phyloP scores from a whole-genome alignment of 2,329 filamentous ascomycete species.

The Aspergillus pseudonomiae region DNA sequence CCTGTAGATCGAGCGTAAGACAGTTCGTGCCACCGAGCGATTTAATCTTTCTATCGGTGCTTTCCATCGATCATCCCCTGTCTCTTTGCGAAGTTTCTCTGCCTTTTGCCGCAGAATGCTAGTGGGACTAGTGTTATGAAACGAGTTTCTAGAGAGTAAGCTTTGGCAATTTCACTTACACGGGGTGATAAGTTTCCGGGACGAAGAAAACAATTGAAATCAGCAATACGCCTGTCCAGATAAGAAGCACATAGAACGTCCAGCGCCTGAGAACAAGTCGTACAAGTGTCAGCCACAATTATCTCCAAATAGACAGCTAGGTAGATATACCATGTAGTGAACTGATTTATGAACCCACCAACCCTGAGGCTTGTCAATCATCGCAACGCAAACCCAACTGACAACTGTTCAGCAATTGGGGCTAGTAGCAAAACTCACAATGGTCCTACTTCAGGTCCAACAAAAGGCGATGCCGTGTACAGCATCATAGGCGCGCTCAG shows the following conservation, averaged over 20 bases:
- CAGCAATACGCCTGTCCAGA: conserved; percentile 73
- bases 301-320: neutral
- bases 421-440: conserved; percentile 35
- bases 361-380: conserved; percentile 43
- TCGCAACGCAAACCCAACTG: neutral
- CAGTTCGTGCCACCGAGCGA: conserved; percentile 66
- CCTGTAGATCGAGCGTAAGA: conserved; percentile 61
- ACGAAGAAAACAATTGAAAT: conserved; percentile 70
- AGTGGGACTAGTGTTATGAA: conserved; percentile 33
- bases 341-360: conserved; percentile 82
- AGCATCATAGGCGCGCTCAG: conserved; percentile 83
- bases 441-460: conserved; percentile 60
- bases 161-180: conserved; percentile 30
- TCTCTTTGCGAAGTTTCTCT: conserved; percentile 67
- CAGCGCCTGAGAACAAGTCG: conserved; percentile 57
- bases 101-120: conserved; percentile 73
- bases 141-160: conserved; percentile 37
- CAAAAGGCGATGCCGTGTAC: conserved; percentile 66
- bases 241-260: conserved; percentile 82
- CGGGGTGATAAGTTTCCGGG: conserved; percentile 80
- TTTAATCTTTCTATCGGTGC: conserved; percentile 75
- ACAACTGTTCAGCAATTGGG: neutral
- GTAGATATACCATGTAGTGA: conserved; percentile 61
- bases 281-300: conserved; percentile 10
- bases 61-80: conserved; percentile 74